Evolutionary conservation across 1,284 basidiomycete genomes (phyloP), one percentile per base, ranked within the genome.

Genomic region (Melampsora medusae): DNA sequence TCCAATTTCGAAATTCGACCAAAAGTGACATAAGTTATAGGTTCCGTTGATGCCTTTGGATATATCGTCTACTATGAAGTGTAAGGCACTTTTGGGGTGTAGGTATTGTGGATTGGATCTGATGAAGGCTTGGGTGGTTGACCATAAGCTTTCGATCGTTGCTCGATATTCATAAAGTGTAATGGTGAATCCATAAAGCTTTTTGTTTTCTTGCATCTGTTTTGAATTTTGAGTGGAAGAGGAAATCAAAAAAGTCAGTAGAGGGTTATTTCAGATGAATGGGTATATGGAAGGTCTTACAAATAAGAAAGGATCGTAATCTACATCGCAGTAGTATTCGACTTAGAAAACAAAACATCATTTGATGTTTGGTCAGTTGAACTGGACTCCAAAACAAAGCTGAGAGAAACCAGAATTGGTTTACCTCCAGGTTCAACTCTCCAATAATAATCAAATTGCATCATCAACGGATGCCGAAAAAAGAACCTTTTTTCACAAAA

Each of bases 261-360:
- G 33, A 35, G 7, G 6, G 33, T 46, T 33, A 25, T 65, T 67
- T 67, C 1, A n/a, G 10, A 10, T 48, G 16, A 16, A 5, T 46
- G 17, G 19, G 48, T 22, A 1, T 19, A 12, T 16, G 12, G 42
- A 28, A 1, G 12, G 35, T 48, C 65, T 67, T 48, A 67, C 65
- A 71, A 80, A 82, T 31, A 81, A 62, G 72, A 82, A 82, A 6
- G 81, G 81, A 68, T 82, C 81, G 46, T 78, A 81, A 76, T 82
- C 81, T 28, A 82, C 42, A 64, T 82, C 81, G 56, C 69, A 67
- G 35, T 50, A 72, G 17, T 33, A 59, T 65, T 67, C 31, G 7
- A 62, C 38, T 42, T 3, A 12, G 14, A 42, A 14, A 42, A 1
- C 35, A 38, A 38, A 9, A 12, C 1, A 14, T 42, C 35, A 38